Percentiles rank a stretch among this genome's conserved stretches.
Conservation (phyloP, 2,329 filamentous ascomycete genomes). For the Aspergillus nomiae region DNA sequence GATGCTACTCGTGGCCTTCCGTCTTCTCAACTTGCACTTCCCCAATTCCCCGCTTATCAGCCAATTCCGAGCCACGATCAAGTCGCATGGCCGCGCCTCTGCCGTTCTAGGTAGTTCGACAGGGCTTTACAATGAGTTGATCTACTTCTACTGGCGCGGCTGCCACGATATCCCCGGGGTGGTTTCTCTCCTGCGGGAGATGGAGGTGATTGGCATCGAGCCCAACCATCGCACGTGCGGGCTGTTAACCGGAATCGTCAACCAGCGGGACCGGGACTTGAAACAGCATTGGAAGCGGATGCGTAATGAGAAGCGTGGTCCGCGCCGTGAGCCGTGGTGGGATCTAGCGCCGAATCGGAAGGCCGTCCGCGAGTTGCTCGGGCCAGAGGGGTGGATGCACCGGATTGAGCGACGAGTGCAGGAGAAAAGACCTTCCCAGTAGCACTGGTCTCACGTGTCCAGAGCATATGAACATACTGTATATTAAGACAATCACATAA, state of each 20-base stretch:
- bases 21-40: slow-evolving; percentile 42
- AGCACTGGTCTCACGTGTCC: neutral
- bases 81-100: slow-evolving; percentile 43
- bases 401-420: slow-evolving; percentile 19
- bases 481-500: slow-evolving; percentile 4
- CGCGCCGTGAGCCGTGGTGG: slow-evolving; percentile 31
- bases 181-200: slow-evolving; percentile 43
- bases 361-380: slow-evolving; percentile 29
- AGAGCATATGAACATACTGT: neutral
- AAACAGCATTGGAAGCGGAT: slow-evolving; percentile 16
- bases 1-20: slow-evolving; percentile 44
- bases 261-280: slow-evolving; percentile 26
- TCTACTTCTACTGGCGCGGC: slow-evolving; percentile 45
- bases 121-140: slow-evolving; percentile 47
- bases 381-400: slow-evolving; percentile 30
- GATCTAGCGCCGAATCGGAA: slow-evolving; percentile 33
- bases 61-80: slow-evolving; percentile 45
- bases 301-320: slow-evolving; percentile 1
- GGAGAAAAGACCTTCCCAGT: slow-evolving; percentile 1
- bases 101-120: slow-evolving; percentile 46
- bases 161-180: slow-evolving; percentile 45
- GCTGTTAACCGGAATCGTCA: slow-evolving; percentile 34
- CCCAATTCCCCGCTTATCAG: slow-evolving; percentile 43
- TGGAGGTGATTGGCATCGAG: slow-evolving; percentile 46
- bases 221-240: slow-evolving; percentile 36